Percentiles rank a stretch among this genome's conserved stretches.
Evolutionary conservation across 2,329 filamentous ascomycete species (phyloP).

Genomic region (Lachnellula willkommii): DNA sequence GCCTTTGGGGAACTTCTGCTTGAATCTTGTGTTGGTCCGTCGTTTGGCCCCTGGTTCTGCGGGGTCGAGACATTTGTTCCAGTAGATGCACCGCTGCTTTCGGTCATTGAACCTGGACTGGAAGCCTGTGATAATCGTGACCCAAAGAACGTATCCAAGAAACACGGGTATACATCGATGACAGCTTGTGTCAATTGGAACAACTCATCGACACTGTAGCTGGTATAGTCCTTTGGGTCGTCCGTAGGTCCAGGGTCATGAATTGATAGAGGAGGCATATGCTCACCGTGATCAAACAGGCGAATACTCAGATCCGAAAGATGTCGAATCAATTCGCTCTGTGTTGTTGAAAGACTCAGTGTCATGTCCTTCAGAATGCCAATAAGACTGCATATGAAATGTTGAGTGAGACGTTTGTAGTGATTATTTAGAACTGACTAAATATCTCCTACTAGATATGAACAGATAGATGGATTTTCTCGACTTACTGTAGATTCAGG

Average conservation of each 20-base stretch:
- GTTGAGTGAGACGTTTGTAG: not conserved
- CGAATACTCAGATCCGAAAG: slow-evolving; percentile 21
- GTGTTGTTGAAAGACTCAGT: not conserved
- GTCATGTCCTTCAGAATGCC: not conserved
- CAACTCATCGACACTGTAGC: slow-evolving; percentile 16
- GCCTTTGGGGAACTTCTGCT: not conserved
- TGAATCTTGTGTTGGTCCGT: not conserved
- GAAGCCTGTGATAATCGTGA: not conserved
- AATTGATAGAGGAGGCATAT: slow-evolving; percentile 20
- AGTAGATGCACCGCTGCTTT: not conserved
- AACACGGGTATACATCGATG: slow-evolving; percentile 22
- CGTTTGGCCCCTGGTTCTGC: not conserved
- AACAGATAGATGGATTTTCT: not conserved
- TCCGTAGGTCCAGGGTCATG: slow-evolving; percentile 7
- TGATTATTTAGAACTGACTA: no score
- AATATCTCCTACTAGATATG: no score
- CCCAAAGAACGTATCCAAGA: slow-evolving; percentile 13
- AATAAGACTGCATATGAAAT: not conserved
- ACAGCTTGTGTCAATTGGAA: slow-evolving; percentile 18
- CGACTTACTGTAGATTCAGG: not conserved
- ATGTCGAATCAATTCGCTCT: slow-evolving; percentile 13
- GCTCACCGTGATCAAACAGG: slow-evolving; percentile 16
- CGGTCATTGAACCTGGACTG: not conserved
- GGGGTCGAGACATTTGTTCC: not conserved
- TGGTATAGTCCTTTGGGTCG: slow-evolving; percentile 1